Base-by-base conservation (phyloP, 2,329 filamentous ascomycete genomes). In the Fusarium bulbicola region DNA sequence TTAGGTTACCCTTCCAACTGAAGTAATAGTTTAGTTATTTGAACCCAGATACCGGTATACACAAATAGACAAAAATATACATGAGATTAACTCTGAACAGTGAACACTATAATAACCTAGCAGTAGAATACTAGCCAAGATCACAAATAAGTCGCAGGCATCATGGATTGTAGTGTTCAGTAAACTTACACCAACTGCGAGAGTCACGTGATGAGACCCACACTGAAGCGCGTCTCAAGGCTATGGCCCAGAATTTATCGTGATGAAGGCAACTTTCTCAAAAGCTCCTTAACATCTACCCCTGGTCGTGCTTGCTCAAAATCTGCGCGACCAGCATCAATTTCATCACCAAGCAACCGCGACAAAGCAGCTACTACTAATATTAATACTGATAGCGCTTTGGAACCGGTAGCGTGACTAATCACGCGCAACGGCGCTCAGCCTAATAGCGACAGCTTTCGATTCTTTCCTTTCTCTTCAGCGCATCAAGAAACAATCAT, bases 401-500 rank as follows among this genome's bases (percentile, higher is more conserved):
- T 42, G 64, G 46, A 66, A 70, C 62, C 56, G 70, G 70, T 59
- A 76, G 76, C 80, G 81, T 79, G 80, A 79, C 75, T 65, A 66
- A 72, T 76, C 70, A 80, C 79, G 81, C 82, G 81, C 80, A 73
- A 74, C 76, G 78, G 81, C 81, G 81, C 81, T 77, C 72, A 76
- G 78, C 77, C 76, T 72, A 76, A 66, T 69, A 78, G 73, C 73
- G 74, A 73, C 75, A 74, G 72, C 73, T 76, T 66, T 59, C 71
- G 66, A 74, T 68, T 15, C 37, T 68, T 70, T 45, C 60, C 69
- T 65, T 36, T 70, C 50, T 68, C 40, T 74, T 63, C 68, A 74
- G 72, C 76, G 76, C 75, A 79, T 80, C 72, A 69, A 68, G 66
- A 76, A 75, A 67, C 72, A 77, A 81, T 75, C 64, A 89, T 89